These are phyloP conservation scores for Nothophoma quercina DNA, from an alignment of 2,329 filamentous ascomycete genomes.

Conservation along the genomic window DNA sequence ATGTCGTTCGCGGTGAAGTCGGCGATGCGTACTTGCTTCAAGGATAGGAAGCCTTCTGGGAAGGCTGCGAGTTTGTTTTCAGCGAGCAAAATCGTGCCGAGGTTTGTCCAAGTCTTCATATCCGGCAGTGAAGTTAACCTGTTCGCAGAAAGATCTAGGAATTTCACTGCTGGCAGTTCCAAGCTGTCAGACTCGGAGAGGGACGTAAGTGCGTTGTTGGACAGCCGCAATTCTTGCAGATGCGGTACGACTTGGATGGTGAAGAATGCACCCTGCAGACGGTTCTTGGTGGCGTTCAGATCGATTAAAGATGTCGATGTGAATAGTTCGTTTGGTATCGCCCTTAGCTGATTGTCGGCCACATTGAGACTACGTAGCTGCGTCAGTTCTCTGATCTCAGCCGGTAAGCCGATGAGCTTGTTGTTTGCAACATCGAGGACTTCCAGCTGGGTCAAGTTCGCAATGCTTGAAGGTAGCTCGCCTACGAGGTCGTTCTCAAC, in stretches of 20 bases:
- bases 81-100: conserved; percentile 77
- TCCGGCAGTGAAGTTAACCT: conserved; percentile 76
- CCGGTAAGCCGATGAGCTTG: conserved; percentile 74
- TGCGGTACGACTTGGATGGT: conserved; percentile 65
- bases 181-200: conserved; percentile 61
- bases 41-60: conserved; percentile 75
- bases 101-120: conserved; percentile 74
- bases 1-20: conserved; percentile 90
- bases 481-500: conserved; percentile 54
- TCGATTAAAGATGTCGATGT: conserved; percentile 75
- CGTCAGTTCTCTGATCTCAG: conserved; percentile 69
- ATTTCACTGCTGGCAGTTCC: conserved; percentile 74
- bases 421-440: conserved; percentile 84
- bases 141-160: conserved; percentile 82
- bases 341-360: conserved; percentile 77
- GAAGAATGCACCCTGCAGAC: conserved; percentile 74
- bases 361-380: conserved; percentile 80
- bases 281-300: conserved; percentile 78
- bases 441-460: conserved; percentile 73
- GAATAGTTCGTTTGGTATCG: conserved; percentile 74
- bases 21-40: conserved; percentile 74
- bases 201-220: conserved; percentile 73
- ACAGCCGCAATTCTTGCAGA: conserved; percentile 79
- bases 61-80: conserved; percentile 81
- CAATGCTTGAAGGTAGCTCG: conserved; percentile 67